Conservation (phyloP, 2,329 filamentous ascomycete species). For the Botrytis sinoallii region DNA sequence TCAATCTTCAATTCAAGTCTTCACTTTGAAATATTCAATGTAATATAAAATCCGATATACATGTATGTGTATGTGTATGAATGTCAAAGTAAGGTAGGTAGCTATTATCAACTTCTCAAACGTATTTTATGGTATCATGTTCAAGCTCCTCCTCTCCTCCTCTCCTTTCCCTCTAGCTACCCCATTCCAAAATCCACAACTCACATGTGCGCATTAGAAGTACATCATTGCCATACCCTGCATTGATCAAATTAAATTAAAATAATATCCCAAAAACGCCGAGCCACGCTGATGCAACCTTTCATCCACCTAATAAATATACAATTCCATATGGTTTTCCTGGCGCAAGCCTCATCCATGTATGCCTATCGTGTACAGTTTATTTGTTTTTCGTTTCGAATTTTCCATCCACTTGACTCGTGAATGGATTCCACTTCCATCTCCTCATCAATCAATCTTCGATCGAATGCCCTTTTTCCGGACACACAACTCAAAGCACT, state of each 20-base stretch:
- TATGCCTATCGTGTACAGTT: slow-evolving; percentile 1
- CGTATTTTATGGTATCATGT: neutral
- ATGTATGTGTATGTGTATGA: neutral
- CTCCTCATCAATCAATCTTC: neutral
- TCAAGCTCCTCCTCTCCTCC: neutral
- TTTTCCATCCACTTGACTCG: neutral
- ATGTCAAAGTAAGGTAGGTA: neutral
- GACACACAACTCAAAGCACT: neutral
- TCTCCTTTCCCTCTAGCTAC: neutral
- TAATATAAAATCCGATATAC: neutral
- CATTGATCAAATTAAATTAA: neutral
- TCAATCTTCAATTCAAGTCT: neutral
- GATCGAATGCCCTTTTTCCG: too few species aligned
- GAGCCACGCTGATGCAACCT: slow-evolving; percentile 1
- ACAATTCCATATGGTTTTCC: neutral
- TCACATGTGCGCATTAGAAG: neutral
- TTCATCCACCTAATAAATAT: neutral
- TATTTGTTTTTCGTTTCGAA: neutral
- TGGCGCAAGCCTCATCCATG: neutral
- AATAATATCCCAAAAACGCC: slow-evolving; percentile 8
- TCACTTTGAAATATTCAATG: neutral
- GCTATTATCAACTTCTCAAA: neutral
- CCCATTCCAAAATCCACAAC: neutral
- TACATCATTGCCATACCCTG: neutral
- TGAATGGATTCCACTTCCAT: neutral